Evolutionary conservation across 2,329 filamentous ascomycete genomes (phyloP).

Genomic region (Penicillium aurantiogriseum): DNA sequence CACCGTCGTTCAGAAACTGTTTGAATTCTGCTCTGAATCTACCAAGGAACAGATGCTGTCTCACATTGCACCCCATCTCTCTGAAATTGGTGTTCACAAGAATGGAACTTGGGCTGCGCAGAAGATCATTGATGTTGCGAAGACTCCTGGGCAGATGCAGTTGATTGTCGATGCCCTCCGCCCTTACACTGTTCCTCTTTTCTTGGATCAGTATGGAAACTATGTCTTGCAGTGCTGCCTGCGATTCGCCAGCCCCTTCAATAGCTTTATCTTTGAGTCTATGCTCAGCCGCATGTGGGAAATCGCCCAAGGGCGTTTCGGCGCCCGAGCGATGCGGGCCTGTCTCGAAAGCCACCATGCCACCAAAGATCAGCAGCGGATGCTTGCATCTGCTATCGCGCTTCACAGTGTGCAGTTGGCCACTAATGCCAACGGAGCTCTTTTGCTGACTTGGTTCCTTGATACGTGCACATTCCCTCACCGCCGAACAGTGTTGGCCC

Average conservation of each 20-base stretch:
- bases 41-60: conserved; percentile 88
- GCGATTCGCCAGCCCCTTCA: conserved; percentile 83
- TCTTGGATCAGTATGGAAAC: conserved; percentile 97
- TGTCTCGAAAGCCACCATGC: conserved; percentile 95
- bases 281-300: conserved; percentile 96
- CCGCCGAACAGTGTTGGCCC: conserved; percentile 85
- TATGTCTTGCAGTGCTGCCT: conserved; percentile 97
- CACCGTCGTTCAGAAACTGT: conserved; percentile 98
- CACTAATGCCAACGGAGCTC: conserved; percentile 90
- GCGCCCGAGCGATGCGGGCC: conserved; percentile 91
- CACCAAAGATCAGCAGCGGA: conserved; percentile 90
- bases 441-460: conserved; percentile 94
- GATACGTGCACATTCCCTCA: conserved; percentile 96
- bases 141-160: conserved; percentile 76
- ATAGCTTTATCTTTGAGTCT: conserved; percentile 96
- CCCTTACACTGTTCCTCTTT: conserved; percentile 83
- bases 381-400: conserved; percentile 93
- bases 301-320: conserved; percentile 86
- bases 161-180: conserved; percentile 81
- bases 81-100: conserved; percentile 97
- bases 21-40: conserved; percentile 89
- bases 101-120: conserved; percentile 99
- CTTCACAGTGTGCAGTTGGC: conserved; percentile 94
- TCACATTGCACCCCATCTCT: conserved; percentile 85
- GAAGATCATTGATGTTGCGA: conserved; percentile 97